Evolutionary conservation across 2,329 filamentous ascomycete species (phyloP).

Genomic region (Talaromyces pinophilus): DNA sequence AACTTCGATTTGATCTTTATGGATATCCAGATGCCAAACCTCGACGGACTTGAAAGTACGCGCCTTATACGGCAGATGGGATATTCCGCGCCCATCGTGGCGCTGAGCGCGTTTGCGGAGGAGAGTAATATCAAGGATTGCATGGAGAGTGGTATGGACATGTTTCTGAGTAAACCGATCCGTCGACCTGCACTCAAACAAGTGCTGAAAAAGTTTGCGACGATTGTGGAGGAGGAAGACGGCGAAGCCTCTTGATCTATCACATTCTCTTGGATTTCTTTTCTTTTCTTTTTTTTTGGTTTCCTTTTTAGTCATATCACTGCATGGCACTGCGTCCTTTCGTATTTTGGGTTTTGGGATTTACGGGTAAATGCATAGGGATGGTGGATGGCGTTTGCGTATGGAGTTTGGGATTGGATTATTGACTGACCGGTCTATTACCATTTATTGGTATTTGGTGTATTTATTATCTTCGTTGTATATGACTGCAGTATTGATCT

Average conservation of each 20-base stretch:
- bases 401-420: not conserved
- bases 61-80: conserved; percentile 82
- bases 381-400: conserved; percentile 10
- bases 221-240: conserved; percentile 63
- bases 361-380: not conserved
- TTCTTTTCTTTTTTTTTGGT: not conserved
- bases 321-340: conserved; percentile 7
- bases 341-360: not conserved
- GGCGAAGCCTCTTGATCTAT: conserved; percentile 1
- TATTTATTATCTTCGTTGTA: conserved; percentile 2
- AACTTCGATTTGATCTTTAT: conserved; percentile 90
- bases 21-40: conserved; percentile 93
- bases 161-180: conserved; percentile 77
- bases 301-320: not conserved
- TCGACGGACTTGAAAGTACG: conserved; percentile 86
- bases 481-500: not conserved
- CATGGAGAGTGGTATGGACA: conserved; percentile 88
- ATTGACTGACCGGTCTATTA: not conserved
- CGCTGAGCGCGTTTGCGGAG: conserved; percentile 85
- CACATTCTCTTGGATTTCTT: not conserved
- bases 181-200: conserved; percentile 81
- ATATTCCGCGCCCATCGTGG: conserved; percentile 84
- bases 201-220: conserved; percentile 75
- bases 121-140: conserved; percentile 85
- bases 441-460: not conserved